Base-by-base conservation (phyloP, 208 protist genomes). In the Acanthamoeba castellanii region DNA sequence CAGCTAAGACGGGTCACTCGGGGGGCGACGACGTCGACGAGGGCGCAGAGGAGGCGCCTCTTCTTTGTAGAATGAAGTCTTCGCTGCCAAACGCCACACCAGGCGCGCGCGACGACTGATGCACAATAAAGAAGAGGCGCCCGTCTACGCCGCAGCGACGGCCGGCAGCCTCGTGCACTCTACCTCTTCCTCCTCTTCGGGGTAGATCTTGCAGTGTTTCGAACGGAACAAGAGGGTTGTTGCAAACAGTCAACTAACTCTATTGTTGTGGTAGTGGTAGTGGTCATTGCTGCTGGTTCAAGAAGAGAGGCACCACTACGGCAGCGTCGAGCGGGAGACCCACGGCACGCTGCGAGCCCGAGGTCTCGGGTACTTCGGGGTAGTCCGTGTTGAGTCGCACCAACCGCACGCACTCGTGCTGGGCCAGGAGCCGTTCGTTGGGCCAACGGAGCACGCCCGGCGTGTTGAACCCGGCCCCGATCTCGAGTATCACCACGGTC, bases 401-500 rank as follows among this genome's bases (percentile, higher is more conserved):
- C 72, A 82, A n/a, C 37, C 72, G 34, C 34, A 82, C 72, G 20
- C 37, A 50, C 18, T 82, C 72, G 42, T 82, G 27, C 6, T 52
- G 37, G 2, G 50, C 20, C 18, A 50, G 16, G n/a, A 82, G 72
- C 11, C 32, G 32, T 27, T 82, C 72, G 32, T 82, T 82, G 34
- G 72, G 72, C 72, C 72, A 82, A 13, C 72, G 72, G 9, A 82
- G 42, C 30, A 82, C 72, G 37, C 72, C 72, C 6, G 72, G 72
- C 18, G 72, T 82, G 72, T 82, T 82, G 37, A 82, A 82, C 6
- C 72, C 72, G 20, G 72, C 72, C 27, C 72, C 72, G 2, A 82
- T 82, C 72, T 82, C 72, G 18, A 82, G 72, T 7, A 82, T 82
- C 37, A 37, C 25, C 13, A 82, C 18, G 37, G 72, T 82, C 16